A percentile compares a stretch with the other conserved stretches of the same genome.
Conservation (phyloP, 768 basidiomycete species). For the Austroboletus festivus region DNA sequence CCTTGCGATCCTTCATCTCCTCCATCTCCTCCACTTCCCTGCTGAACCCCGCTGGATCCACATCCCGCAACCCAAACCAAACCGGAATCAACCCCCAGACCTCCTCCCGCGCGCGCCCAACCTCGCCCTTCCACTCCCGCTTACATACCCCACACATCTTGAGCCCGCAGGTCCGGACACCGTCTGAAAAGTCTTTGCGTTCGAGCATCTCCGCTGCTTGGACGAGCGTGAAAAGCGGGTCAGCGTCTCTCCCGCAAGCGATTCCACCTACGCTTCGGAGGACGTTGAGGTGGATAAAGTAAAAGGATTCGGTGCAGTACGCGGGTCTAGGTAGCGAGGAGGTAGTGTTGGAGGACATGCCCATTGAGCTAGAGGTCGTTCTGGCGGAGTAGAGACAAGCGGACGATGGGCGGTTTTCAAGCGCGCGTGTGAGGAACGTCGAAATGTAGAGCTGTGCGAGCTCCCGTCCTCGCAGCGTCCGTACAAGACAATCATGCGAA, state of each 20-base stretch:
- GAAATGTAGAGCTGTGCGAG: constrained; percentile 59
- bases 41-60: no score
- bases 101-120: constrained; percentile 49
- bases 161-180: constrained; percentile 49
- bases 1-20: no score
- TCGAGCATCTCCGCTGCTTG: constrained; percentile 72
- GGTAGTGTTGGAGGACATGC: no score
- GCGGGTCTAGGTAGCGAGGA: constrained; percentile 7
- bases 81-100: constrained; percentile 59
- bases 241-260: constrained; percentile 68
- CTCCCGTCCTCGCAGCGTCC: constrained; percentile 63
- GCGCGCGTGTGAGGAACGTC: constrained; percentile 54
- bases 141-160: constrained; percentile 53
- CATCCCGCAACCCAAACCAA: constrained; percentile 59
- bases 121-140: constrained; percentile 42
- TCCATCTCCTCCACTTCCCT: no score
- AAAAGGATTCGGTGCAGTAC: constrained; percentile 65
- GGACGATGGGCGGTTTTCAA: constrained; percentile 49
- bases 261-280: constrained; percentile 70
- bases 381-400: constrained; percentile 44
- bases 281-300: constrained; percentile 72
- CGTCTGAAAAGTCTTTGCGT: constrained; percentile 68
- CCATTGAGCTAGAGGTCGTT: neutral
- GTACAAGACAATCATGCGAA: constrained; percentile 38
- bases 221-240: constrained; percentile 64